phyloP scores from a whole-genome alignment of 2,329 filamentous ascomycete species.

The Penicillium sp. region DNA sequence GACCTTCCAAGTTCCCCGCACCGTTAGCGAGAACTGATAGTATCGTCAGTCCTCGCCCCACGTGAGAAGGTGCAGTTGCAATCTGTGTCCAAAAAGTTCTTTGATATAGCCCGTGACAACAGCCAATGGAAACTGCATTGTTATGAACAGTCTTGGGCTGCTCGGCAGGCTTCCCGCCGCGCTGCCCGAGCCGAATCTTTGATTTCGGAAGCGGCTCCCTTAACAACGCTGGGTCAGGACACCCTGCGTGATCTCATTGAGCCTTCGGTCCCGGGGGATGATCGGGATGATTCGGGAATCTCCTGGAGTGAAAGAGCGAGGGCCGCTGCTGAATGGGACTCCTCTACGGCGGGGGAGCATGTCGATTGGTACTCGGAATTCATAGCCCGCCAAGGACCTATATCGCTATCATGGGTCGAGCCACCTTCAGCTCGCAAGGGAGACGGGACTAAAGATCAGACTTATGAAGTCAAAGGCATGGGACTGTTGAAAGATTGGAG shows the following conservation, averaged over 20 bases:
- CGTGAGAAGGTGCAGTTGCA: slow-evolving; percentile 68
- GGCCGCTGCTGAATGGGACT: slow-evolving; percentile 74
- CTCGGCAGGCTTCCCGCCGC: slow-evolving; percentile 44
- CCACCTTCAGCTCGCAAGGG: slow-evolving; percentile 49
- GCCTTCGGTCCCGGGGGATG: slow-evolving; percentile 15
- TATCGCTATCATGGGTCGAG: slow-evolving; percentile 77
- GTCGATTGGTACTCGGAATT: slow-evolving; percentile 89
- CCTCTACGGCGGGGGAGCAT: slow-evolving; percentile 69
- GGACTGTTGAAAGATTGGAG: slow-evolving; percentile 63
- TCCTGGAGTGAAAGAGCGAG: slow-evolving; percentile 32
- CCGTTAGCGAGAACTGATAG: slow-evolving; percentile 23
- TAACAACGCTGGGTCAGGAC: slow-evolving; percentile 34
- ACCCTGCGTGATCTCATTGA: slow-evolving; percentile 39
- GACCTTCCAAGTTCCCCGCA: slow-evolving; percentile 23
- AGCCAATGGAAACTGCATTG: slow-evolving; percentile 75
- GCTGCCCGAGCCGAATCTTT: slow-evolving; percentile 48
- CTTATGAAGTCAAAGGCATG: slow-evolving; percentile 70
- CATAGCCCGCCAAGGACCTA: slow-evolving; percentile 74
- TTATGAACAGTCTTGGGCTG: slow-evolving; percentile 71
- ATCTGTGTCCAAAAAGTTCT: slow-evolving; percentile 67
- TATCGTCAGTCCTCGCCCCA: slow-evolving; percentile 60
- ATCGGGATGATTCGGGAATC: slow-evolving; percentile 3
- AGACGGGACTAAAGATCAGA: slow-evolving; percentile 39
- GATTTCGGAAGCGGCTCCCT: slow-evolving; percentile 42
- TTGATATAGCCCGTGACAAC: slow-evolving; percentile 70